Base-by-base conservation (phyloP, 1,139 yeast species). In the Geotrichum bryndzae region DNA sequence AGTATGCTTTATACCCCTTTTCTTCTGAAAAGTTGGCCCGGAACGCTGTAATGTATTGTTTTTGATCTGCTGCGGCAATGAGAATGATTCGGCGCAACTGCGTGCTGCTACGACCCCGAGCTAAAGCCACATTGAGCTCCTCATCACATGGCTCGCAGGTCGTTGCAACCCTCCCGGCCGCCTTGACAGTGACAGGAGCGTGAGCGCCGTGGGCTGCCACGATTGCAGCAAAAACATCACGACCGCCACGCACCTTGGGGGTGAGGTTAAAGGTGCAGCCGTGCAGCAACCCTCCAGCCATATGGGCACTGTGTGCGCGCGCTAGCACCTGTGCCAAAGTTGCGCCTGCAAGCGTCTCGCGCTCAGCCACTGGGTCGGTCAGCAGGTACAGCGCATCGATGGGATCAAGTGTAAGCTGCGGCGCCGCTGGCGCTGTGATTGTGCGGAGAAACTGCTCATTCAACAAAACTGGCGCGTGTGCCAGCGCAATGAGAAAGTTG, bases 161-260 rank as follows among this genome's bases (percentile, higher is more conserved):
- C 41, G 31, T 45, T 3, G 31, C 11, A 3, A 35, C 29, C 3
- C 51, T 15, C 18, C 45, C 33, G 75, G 75, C 25, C 79, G 56
- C 35, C 53, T 46, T 54, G 8, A 60, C 51, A 2, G 31, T 46
- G 2, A 60, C 48, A 29, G 60, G 51, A 8, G 63, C 54, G 23
- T 57, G 33, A 6, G 58, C 76, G 29, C 96, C 96, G 71, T 90
- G 96, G 1, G 86, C 82, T 54, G 75, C 76, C 27, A 90, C 77
- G 35, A 91, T 87, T 52, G 83, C 78, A 1, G 85, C 78, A 25
- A 90, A 81, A 1, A 85, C 81, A 0, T 81, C 82, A 2, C 79
- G 73, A 0, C 95, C 92, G 33, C 96, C 96, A 18, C 84, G 83
- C 41, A 88, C 77, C 60, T 83, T 84, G 11, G 61, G 61, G 2